Conservation (phyloP, 345 rosid species). For the Syzygium oleosum region DNA sequence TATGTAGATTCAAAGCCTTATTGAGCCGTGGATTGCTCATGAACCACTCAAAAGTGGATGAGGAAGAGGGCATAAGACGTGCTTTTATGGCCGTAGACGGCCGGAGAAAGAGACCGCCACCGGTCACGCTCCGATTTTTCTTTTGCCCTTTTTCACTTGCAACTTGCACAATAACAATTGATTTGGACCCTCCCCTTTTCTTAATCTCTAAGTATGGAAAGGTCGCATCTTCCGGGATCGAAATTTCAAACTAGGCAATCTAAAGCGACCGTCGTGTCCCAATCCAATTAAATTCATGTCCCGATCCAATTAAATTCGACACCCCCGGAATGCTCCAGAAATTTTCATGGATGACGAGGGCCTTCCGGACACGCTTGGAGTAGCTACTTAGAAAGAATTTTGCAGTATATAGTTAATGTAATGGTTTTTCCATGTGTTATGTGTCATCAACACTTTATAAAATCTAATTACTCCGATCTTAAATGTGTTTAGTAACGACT, state of each 20-base stretch:
- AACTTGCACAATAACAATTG: neutral
- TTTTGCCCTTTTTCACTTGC: neutral
- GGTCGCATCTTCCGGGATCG: neutral
- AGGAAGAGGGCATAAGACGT: neutral
- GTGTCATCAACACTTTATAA: neutral
- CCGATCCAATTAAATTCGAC: neutral
- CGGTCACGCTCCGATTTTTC: neutral
- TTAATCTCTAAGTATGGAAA: neutral
- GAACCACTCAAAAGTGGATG: neutral
- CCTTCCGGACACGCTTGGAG: neutral
- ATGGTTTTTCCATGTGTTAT: neutral
- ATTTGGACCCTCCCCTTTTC: neutral
- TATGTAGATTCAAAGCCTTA: neutral
- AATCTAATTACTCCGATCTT: neutral
- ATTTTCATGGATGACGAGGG: neutral
- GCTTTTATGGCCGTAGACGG: neutral
- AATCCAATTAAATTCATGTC: neutral
- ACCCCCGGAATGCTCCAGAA: fast-evolving
- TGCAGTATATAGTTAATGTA: too few relatives aligned
- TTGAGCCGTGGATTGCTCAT: neutral
- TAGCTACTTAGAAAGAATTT: neutral
- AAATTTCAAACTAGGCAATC: neutral
- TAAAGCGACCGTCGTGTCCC: neutral
- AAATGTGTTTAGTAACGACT: neutral
- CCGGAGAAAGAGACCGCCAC: neutral